A percentile compares a stretch with the other conserved stretches of the same genome.
Evolutionary conservation across 75 land plant genomes (phyloP).

Genomic region (Larix kaempferi): DNA sequence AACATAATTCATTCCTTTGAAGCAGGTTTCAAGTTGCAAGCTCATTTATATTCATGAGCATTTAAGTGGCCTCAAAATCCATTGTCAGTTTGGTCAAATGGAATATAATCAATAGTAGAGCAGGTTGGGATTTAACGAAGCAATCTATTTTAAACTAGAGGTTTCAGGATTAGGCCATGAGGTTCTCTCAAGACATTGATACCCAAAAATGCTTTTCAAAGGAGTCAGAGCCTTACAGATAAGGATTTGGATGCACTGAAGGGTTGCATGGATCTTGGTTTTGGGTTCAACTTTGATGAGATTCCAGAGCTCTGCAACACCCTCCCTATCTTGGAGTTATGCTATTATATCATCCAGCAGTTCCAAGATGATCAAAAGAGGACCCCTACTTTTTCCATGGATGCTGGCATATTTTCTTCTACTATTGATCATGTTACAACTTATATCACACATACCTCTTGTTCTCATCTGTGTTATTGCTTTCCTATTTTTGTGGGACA

Average conservation of each 20-base stretch:
- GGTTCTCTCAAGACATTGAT: background rate
- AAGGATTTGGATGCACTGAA: constrained; percentile 70
- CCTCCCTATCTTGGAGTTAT: constrained; percentile 66
- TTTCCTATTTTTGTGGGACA: constrained; percentile 42
- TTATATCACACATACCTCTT: no score
- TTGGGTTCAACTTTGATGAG: constrained; percentile 67
- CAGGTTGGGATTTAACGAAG: no score
- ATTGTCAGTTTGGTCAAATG: no score
- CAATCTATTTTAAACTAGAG: no score
- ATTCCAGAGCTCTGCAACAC: constrained; percentile 64
- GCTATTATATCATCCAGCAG: constrained; percentile 57
- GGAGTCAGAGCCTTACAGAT: constrained; percentile 62
- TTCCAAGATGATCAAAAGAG: constrained; percentile 41
- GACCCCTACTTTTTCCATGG: constrained; percentile 28
- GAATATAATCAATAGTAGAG: no score
- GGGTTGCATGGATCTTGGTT: constrained; percentile 69
- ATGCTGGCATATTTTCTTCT: background rate
- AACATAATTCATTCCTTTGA: no score
- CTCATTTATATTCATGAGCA: no score
- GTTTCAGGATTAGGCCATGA: no score
- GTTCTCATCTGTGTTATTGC: no score
- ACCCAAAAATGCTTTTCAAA: background rate
- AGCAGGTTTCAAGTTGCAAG: no score
- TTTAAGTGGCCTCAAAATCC: no score
- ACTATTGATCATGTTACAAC: constrained; percentile 6